Evolutionary conservation across 2,329 filamentous ascomycete species (phyloP), one percentile per base, ranked within the genome.

Genomic region (Trichoderma asperellum): DNA sequence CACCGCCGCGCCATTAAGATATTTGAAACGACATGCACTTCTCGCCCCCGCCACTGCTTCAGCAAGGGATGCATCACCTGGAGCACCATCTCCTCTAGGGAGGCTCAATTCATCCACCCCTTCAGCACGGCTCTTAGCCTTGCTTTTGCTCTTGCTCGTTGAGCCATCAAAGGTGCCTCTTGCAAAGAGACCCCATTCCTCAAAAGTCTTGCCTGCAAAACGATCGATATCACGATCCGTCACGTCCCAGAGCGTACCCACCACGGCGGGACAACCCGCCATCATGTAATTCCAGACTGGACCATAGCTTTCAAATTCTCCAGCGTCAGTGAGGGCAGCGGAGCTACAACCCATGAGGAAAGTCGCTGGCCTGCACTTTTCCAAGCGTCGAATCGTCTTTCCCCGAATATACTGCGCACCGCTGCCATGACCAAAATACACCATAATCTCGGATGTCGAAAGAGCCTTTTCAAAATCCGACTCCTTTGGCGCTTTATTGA

Each of bases 211-310:
- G 40, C 91, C 89, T 0, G 94, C 92, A 79, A 97, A 97, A 21
- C 94, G 91, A 82, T 99, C 96, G 78, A 97, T 97, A 79, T 99
- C 96, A 75, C 92, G 92, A 78, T 99, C 96, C 11, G 96, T 99
- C 61, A 99, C 96, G 79, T 99, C 96, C 96, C 96, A 99, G 47
- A 99, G 84, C 18, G 94, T 97, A 57, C 94, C 96, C 2, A 98
- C 89, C 11, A 98, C 88, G 0, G 95, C 94, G 4, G 93, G 94
- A 74, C 87, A 89, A 1, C 93, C 95, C 0, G 94, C 94, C 73
- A 95, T 89, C 81, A 99, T 89, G 81, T 98, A 98, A 75, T 94
- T 94, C 82, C 94, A 89, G 29, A 96, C 92, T 68, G 95, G 93
- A 1, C 96, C 95, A 74, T 92, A 91, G n/a, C 92, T 90, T 79